Percentiles rank a stretch among this genome's conserved stretches.
Conservation (phyloP, 2,329 filamentous ascomycete genomes). For the Talaromyces marneffei region DNA sequence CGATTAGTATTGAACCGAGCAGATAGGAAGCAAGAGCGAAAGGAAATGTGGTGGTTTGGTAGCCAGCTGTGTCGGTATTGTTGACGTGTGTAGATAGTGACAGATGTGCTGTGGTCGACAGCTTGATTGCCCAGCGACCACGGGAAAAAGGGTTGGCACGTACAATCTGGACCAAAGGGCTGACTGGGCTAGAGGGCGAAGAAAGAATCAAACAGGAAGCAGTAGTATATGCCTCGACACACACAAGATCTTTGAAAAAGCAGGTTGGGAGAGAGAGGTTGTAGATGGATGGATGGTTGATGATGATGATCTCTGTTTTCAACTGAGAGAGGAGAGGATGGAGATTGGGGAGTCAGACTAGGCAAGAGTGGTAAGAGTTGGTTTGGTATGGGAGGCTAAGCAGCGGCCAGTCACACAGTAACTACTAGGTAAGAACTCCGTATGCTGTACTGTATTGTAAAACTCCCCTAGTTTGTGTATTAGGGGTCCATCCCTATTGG, state of each 20-base stretch:
- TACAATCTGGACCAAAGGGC: constrained; percentile 7
- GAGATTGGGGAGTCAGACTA: constrained; percentile 12
- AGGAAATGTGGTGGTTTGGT: background rate
- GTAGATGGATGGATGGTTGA: constrained; percentile 6
- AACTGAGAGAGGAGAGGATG: constrained; percentile 10
- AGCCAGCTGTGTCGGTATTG: constrained; percentile 4
- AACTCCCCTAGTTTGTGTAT: too few relatives aligned
- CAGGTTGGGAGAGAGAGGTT: background rate
- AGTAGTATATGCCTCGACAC: background rate
- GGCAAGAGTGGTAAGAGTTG: constrained; percentile 4
- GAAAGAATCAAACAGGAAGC: background rate
- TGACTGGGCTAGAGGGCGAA: background rate
- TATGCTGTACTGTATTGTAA: background rate
- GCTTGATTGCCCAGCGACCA: constrained; percentile 2
- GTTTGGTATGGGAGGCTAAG: background rate
- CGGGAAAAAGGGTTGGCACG: constrained; percentile 11
- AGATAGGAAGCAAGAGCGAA: background rate
- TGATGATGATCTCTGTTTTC: constrained; percentile 9
- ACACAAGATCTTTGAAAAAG: background rate
- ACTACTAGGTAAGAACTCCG: background rate
- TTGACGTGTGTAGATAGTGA: constrained; percentile 11
- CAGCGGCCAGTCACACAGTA: background rate
- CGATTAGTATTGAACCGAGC: background rate
- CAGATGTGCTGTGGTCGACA: constrained; percentile 5
- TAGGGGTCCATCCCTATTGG: background rate